Base-by-base conservation (phyloP, 139 green algal species). In the Bryopsis sp. region DNA sequence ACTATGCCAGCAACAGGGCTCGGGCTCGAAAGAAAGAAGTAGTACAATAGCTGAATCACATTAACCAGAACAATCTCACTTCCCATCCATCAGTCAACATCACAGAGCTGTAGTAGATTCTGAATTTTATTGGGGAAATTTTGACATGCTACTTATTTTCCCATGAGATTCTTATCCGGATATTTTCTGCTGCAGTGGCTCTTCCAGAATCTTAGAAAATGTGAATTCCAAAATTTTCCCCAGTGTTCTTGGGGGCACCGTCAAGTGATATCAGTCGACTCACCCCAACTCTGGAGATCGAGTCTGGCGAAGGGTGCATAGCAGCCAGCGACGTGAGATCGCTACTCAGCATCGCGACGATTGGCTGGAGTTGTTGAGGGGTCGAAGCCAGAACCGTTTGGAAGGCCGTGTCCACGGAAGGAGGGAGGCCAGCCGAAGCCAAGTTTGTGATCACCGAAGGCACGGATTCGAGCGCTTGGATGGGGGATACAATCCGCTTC, bases 1-100 rank as follows among this genome's bases (percentile, higher is more conserved):
- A 91, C 48, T 2, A 92, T 70, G 29, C 82, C 84, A 28, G 74
- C 61, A 1, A 88, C 32, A 1, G 86, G 86, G 48, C 74, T 82
- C 22, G 86, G 84, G 2, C 39, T 70, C 1, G 75, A 68, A 48
- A 85, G 75, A 3, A 89, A 58, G 11, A 78, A 3, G 63, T 86
- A 89, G 61, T 80, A 89, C 1, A 85, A 57, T 1, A 43, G 64
- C 80, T 88, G 76, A 61, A 64, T 77, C 3, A 84, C 57, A 1
- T 65, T 11, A 50, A 50, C 19, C 29, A 15, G 43, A 11, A 39
- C 31, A 43, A 24, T 5, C n/a, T 7, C n/a, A n/a, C n/a, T 15
- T n/a, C 6, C 26, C 58, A 46, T 46, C n/a, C 28, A 47, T 26
- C 11, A 39, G 6, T 31, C n/a, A 5, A 46, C 28, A 31, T 15